These are phyloP conservation scores for Cotoneaster glaucophyllus DNA, from an alignment of 306 rosid genomes.

Conservation along the genomic window DNA sequence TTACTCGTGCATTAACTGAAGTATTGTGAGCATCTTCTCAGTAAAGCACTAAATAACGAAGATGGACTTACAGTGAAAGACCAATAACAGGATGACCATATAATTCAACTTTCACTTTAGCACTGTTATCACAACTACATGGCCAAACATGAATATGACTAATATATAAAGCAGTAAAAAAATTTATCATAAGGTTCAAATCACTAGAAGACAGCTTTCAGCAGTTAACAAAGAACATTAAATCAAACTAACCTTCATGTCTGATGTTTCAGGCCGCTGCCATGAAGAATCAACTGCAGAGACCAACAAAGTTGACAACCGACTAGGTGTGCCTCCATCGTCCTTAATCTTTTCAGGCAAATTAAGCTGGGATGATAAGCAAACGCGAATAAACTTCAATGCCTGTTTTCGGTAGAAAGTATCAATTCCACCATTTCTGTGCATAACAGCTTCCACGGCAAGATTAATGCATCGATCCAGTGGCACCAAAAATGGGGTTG, in stretches of 20 bases:
- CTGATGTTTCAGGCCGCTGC: slow-evolving; percentile 66
- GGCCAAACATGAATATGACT: not conserved
- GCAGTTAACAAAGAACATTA: slow-evolving; percentile 1
- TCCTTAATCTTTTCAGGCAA: slow-evolving; percentile 81
- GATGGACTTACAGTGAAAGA: not conserved
- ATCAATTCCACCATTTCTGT: slow-evolving; percentile 65
- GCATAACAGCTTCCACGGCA: slow-evolving; percentile 81
- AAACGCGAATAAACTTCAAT: slow-evolving; percentile 77
- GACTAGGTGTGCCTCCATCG: slow-evolving; percentile 66
- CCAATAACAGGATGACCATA: not conserved
- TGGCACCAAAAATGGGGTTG: slow-evolving; percentile 97
- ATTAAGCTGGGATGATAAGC: slow-evolving; percentile 92
- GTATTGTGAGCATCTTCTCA: not conserved
- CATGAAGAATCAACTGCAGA: slow-evolving; percentile 67
- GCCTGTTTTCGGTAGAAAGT: slow-evolving; percentile 85
- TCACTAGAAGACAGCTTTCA: not conserved
- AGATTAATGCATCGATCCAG: slow-evolving; percentile 98
- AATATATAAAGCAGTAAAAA: not conserved
- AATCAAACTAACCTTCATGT: slow-evolving; percentile 56
- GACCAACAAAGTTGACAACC: slow-evolving; percentile 63
- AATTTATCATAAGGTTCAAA: not conserved
- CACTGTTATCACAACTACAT: not conserved
- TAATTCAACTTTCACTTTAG: not conserved
- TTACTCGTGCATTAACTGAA: not conserved
- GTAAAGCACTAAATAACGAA: not conserved